Evolutionary conservation across 1,284 basidiomycete species (phyloP), one percentile per base, ranked within the genome.

Genomic region (Neonothopanus nambi): DNA sequence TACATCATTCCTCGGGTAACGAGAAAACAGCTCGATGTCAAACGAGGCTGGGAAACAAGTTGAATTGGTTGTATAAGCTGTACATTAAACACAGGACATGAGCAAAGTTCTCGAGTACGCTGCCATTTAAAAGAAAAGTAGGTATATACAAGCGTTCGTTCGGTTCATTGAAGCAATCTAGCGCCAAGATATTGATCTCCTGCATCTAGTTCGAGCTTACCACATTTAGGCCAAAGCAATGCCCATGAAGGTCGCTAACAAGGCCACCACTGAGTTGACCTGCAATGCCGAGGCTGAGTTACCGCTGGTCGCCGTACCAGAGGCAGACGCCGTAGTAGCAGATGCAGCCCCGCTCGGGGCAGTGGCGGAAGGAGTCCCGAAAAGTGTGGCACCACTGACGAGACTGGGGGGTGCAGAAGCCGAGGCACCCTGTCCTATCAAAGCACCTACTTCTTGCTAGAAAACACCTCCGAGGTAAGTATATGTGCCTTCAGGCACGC

Each of bases 361-460:
- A n/a, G 61, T 54, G 30, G 62, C 57, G 23, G 64, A 54, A 35
- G 68, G 63, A 13, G 62, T 59, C 18, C 65, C 67, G 54, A 63
- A 64, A 17, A 65, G 63, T 6, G 53, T 57, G 28, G 63, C 66
- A 41, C 68, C 69, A 41, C 62, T 66, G 1, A 65, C 58, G 45
- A 75, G 37, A 38, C 70, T 69, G 9, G 78, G 75, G 11, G 63
- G 57, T 3, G 70, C 68, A 4, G 77, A 73, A 1, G 78, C 79
- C 18, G 72, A 74, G 2, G 77, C 79, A 26, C 71, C 76, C 7
- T 70, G 53, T 13, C 78, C 78, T 5, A 68, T 70, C 23, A 80
- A 69, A 38, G 65, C 66, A 45, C 70, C 70, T 49, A 68, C 60
- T 28, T 46, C 65, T 74, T 76, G 74, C 73, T 76, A 39, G 48